Percentiles rank a stretch among this genome's conserved stretches.
Conservation (phyloP, 2,329 filamentous ascomycete genomes). For the Ophiocordyceps unilateralis region DNA sequence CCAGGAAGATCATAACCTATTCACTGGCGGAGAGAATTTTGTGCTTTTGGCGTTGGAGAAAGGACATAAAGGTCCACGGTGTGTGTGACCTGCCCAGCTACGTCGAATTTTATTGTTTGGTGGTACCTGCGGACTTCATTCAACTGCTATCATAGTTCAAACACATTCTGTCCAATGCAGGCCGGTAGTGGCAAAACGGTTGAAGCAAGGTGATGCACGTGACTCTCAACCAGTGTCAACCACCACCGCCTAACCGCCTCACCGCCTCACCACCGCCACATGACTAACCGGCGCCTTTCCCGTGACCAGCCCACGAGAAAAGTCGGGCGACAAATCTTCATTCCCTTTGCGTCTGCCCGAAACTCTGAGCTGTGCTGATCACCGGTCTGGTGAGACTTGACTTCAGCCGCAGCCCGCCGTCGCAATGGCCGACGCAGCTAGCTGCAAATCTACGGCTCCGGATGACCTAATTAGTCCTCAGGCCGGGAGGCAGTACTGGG, state of each 20-base stretch:
- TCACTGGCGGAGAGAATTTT: background rate
- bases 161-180: too few species aligned
- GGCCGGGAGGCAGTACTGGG: constrained; percentile 24
- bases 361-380: too few species aligned
- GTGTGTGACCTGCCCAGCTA: background rate
- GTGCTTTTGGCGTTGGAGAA: background rate
- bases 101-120: background rate
- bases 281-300: background rate
- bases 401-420: too few species aligned
- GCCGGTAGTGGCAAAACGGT: too few species aligned
- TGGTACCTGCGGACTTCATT: too few species aligned
- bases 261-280: background rate
- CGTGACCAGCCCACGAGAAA: background rate
- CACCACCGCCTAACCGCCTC: too few species aligned
- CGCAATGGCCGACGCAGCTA: background rate
- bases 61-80: background rate
- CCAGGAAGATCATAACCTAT: background rate
- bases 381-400: background rate
- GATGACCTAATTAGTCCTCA: background rate
- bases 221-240: background rate
- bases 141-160: too few species aligned
- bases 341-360: background rate
- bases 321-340: background rate
- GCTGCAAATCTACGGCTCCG: background rate
- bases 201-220: background rate